phyloP scores from a whole-genome alignment of 257 asterid genomes.

The Salvia miltiorrhiza region DNA sequence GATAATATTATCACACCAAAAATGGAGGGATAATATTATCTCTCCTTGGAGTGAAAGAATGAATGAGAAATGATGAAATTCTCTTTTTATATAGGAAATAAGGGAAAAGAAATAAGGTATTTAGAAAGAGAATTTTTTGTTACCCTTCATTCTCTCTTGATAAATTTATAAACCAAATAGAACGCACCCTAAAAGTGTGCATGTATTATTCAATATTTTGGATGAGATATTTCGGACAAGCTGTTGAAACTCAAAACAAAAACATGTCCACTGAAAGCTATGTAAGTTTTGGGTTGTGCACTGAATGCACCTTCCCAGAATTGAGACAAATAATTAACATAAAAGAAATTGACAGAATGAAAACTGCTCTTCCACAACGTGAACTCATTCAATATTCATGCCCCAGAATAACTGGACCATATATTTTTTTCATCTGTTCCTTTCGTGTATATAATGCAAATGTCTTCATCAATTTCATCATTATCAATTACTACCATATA shows the following conservation, averaged over 20 bases:
- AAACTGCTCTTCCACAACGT: background rate
- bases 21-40: too few species aligned
- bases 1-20: too few species aligned
- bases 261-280: background rate
- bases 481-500: background rate
- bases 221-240: too few species aligned
- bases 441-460: background rate
- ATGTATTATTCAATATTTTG: too few species aligned
- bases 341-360: background rate
- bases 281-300: background rate
- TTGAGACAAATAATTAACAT: background rate
- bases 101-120: too few species aligned
- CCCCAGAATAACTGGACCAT: background rate
- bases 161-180: too few species aligned
- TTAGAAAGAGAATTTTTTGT: too few species aligned
- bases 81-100: too few species aligned
- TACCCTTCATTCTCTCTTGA: too few species aligned
- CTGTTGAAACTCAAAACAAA: background rate
- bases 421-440: background rate
- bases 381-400: background rate
- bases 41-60: too few species aligned
- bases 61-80: too few species aligned
- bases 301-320: background rate
- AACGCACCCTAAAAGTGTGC: too few species aligned
- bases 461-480: background rate